Evolutionary conservation across 176 grass and related monocot genomes (phyloP), one percentile per base, ranked within the genome.

Genomic region (Musa schizocarpa): DNA sequence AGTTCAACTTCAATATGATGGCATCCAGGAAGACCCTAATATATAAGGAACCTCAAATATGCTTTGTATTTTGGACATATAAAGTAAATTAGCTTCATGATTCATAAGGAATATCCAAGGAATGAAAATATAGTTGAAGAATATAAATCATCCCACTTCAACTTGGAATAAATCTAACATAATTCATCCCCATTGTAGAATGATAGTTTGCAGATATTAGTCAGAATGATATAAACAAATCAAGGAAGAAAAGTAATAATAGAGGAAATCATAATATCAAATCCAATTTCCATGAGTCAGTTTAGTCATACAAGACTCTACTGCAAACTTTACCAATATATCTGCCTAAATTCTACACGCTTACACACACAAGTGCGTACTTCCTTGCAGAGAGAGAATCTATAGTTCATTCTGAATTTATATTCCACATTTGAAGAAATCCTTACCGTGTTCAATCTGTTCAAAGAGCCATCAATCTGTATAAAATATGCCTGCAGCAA

Each of bases 371-470:
- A 65, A 22, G 10, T 25, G 20, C 9, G 13, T 1, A 43, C 34
- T 29, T 29, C 29, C 29, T 43, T 43, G 34, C 9, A 11, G 21
- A 75, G 0, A 59, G 23, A 56, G 17, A 69, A 74, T 1, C 21
- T 3, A 58, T 8, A 50, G 25, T 23, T 14, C 20, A 53, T 34
- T 43, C 23, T 8, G n/a, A 50, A 76, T 57, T 61, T 24, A 62
- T 2, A 54, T 20, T 25, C 51, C 25, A 73, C 1, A 23, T 7
- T 51, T 73, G 1, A 21, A 16, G 75, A 25, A 24, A 68, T 79
- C 52, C 27, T 71, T 72, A 79, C 77, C 54, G 67, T 79, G n/a
- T 49, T 79, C 67, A 71, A 71, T 71, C 71, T 79, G 66, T 79
- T 79, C 54, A 79, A 71, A 2, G 77, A 61, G 1, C 66, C 29